A percentile compares a stretch with the other conserved stretches of the same genome.
phyloP scores from a whole-genome alignment of 1,139 yeast species.

The Saccharomycopsis hybrid region DNA sequence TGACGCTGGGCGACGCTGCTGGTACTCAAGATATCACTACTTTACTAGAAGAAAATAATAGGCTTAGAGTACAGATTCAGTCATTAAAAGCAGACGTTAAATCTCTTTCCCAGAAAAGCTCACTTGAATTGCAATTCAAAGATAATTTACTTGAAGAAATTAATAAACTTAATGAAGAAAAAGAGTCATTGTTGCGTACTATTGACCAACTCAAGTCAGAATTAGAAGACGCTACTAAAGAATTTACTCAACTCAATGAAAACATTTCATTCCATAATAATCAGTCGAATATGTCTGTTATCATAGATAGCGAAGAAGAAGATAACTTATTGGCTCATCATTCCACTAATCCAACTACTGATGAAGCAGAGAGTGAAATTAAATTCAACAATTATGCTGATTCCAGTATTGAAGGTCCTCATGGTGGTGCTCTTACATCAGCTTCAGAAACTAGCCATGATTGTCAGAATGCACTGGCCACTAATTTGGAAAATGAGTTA shows the following conservation, averaged over 20 bases:
- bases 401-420: background rate
- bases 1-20: background rate
- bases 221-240: constrained; percentile 9
- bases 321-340: background rate
- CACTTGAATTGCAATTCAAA: constrained; percentile 6
- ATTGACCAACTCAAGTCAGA: constrained; percentile 10
- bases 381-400: background rate
- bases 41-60: constrained; percentile 7
- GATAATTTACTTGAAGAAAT: constrained; percentile 14
- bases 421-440: too few relatives aligned
- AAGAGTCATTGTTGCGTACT: background rate
- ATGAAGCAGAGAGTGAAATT: background rate
- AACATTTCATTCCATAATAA: constrained; percentile 1
- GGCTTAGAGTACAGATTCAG: constrained; percentile 4
- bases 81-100: background rate
- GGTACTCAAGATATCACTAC: background rate
- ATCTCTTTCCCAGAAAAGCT: constrained; percentile 1
- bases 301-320: background rate
- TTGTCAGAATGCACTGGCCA: background rate
- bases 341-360: background rate
- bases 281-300: background rate
- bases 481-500: background rate
- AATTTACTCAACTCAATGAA: constrained; percentile 11
- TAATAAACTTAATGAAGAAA: constrained; percentile 9
- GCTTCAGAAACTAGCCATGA: background rate